Conservation (phyloP, 495 filamentous ascomycete genomes). For the Penicillium cosmopolitanum region DNA sequence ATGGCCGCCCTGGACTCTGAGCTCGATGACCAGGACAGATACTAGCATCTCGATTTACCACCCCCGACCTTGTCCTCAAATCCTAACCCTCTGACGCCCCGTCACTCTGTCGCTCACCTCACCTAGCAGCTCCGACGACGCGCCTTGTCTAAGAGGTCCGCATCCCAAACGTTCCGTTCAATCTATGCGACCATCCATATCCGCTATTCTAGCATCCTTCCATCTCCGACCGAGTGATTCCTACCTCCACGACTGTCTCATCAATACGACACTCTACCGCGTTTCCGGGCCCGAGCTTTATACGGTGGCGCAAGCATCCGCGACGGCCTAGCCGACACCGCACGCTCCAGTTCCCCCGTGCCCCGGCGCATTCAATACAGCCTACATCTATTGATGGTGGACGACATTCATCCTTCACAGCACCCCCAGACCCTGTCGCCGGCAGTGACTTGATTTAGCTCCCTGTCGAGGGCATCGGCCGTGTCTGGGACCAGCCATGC, state of each 20-base stretch:
- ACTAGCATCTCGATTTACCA: neutral
- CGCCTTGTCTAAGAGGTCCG: neutral
- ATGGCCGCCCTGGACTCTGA: neutral
- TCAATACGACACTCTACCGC: neutral
- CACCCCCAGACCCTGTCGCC: conserved; percentile 18
- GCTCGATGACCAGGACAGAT: neutral
- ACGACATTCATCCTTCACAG: conserved; percentile 9
- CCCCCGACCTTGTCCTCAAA: neutral
- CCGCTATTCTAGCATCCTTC: neutral
- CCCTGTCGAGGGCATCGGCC: conserved; percentile 22
- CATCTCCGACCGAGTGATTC: neutral
- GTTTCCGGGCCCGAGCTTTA: conserved; percentile 22
- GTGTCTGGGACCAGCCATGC: conserved; percentile 37
- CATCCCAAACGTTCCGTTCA: neutral
- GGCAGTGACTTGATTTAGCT: conserved; percentile 28
- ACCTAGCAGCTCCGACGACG: conserved; percentile 1
- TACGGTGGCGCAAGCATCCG: conserved; percentile 20
- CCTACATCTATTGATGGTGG: conserved; percentile 30
- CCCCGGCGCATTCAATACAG: conserved; percentile 14
- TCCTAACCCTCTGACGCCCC: neutral
- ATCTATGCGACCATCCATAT: neutral
- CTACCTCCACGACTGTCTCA: neutral
- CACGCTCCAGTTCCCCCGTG: conserved; percentile 14
- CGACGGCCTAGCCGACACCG: conserved; percentile 17
- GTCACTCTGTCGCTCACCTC: neutral